Base-by-base conservation (phyloP, 2,329 filamentous ascomycete genomes). In the Hypoxylon sp. region DNA sequence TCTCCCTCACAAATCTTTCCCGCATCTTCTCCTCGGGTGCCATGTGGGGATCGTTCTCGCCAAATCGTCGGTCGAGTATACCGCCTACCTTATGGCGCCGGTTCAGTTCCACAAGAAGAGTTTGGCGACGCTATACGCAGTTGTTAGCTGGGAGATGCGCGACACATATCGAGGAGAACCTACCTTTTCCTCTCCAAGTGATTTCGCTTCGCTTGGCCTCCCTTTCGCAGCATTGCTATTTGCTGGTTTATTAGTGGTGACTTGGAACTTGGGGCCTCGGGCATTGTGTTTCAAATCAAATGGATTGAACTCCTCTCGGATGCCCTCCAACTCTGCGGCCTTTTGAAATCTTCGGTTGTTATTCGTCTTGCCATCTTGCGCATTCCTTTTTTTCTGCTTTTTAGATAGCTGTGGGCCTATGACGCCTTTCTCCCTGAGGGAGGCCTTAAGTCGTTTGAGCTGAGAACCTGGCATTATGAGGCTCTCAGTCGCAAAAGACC, bases 291-390 rank as follows among this genome's bases (percentile, higher is more conserved):
- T 97, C 79, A 97, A 88, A 78, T 99, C 96, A 81, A 99, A 99
- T 0, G 96, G 96, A 79, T 99, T 99, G 87, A 98, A 98, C 73
- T 94, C 92, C 77, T 98, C 94, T 77, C 96, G 92, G 78, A 99
- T 98, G 63, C 88, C 89, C 74, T 92, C 90, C 70, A 99, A 86
- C 14, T 94, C 93, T 62, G 90, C 91, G 76, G 91, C 88, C 77
- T 92, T 89, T 78, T 94, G 89, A 26, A 93, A 86, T 67, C 93
- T 90, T 80, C 94, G 92, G 76, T 95, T 91, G 76, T 94, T 91
- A 73, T 82, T 88, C 70, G 86, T 87, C 63, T 88, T 89, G 56
- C 86, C 88, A 80, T 89, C 89, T 79, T 90, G 90, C 59, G 86
- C 88, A 76, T 88, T 86, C 77, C 92, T 90, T 76, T 93, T 92